Evolutionary conservation across 75 land plant species (phyloP).

Genomic region (Cunninghamia lanceolata): DNA sequence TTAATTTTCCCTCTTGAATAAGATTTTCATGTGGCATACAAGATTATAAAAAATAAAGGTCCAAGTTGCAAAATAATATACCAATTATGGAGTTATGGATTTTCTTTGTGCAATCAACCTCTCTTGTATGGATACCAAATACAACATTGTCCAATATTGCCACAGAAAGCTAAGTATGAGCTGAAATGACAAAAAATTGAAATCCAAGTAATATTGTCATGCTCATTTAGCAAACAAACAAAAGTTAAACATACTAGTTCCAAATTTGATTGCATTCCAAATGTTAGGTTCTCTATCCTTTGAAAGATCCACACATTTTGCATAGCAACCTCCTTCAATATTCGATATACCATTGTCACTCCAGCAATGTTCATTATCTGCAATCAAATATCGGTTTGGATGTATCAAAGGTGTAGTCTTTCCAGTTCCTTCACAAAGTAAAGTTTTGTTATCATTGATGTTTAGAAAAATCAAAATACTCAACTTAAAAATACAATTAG

Average conservation of each 20-base stretch:
- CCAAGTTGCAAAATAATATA: conserved; percentile 12
- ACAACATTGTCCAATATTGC: conserved; percentile 46
- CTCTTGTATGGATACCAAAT: conserved; percentile 41
- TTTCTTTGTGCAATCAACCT: conserved; percentile 24
- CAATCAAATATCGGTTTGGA: too few relatives aligned
- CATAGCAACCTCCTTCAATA: too few relatives aligned
- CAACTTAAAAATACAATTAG: too few relatives aligned
- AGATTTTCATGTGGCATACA: background rate
- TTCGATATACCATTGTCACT: too few relatives aligned
- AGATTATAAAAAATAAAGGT: too few relatives aligned
- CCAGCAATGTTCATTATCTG: too few relatives aligned
- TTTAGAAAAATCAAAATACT: too few relatives aligned
- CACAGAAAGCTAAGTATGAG: background rate
- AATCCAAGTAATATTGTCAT: too few relatives aligned
- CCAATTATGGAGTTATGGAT: conserved; percentile 40
- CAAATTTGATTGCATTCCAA: conserved; percentile 51
- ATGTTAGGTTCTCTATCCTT: conserved; percentile 45
- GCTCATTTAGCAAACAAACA: too few relatives aligned
- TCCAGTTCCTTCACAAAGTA: too few relatives aligned
- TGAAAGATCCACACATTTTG: conserved; percentile 40
- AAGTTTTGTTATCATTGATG: too few relatives aligned
- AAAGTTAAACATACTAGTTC: conserved; percentile 17
- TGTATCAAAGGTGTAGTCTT: too few relatives aligned
- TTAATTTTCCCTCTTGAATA: background rate
- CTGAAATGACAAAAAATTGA: conserved; percentile 5